phyloP scores from a whole-genome alignment of 148 eudicot species.

The Cornus kousa region DNA sequence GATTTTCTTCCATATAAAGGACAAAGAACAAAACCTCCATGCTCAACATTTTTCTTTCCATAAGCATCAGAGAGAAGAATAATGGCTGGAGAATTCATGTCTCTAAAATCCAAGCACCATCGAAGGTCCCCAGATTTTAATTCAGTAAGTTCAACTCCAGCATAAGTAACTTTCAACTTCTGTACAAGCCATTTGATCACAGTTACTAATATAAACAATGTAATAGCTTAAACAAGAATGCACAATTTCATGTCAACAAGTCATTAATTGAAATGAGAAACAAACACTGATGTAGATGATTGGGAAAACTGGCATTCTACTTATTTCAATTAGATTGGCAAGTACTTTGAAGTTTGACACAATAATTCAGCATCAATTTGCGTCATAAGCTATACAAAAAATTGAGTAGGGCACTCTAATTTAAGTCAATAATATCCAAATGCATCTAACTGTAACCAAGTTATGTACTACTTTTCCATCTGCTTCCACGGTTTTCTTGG shows the following conservation, averaged over 20 bases:
- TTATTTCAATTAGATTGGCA: not conserved
- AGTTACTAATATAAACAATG: not conserved
- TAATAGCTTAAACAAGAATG: not conserved
- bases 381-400: not conserved
- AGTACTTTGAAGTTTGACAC: not conserved
- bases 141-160: slow-evolving; percentile 87
- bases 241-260: not conserved
- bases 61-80: slow-evolving; percentile 69
- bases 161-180: slow-evolving; percentile 85
- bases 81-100: slow-evolving; percentile 86
- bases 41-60: slow-evolving; percentile 72
- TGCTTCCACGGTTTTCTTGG: not conserved
- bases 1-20: slow-evolving; percentile 97
- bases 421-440: not conserved
- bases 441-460: not conserved
- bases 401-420: not conserved
- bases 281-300: not conserved
- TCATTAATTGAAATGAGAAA: not conserved
- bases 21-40: slow-evolving; percentile 89
- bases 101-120: slow-evolving; percentile 98
- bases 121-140: slow-evolving; percentile 83
- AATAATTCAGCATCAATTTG: not conserved
- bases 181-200: slow-evolving; percentile 32
- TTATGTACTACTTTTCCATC: not conserved
- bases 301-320: not conserved